Conservation (phyloP, 2,329 filamentous ascomycete species). For the Lomentospora prolificans region DNA sequence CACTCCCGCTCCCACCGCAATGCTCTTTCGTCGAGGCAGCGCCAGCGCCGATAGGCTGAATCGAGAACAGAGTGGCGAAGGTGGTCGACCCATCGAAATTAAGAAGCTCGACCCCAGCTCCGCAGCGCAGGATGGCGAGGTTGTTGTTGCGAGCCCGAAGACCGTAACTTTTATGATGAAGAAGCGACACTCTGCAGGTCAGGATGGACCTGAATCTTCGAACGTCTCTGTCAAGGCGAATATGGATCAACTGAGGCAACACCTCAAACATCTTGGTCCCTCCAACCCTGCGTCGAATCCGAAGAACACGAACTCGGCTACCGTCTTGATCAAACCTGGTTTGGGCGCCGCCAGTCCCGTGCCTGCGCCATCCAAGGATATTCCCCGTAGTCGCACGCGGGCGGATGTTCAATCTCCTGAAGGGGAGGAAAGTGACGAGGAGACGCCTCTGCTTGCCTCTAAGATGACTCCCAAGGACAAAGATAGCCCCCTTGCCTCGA, state of each 20-base stretch:
- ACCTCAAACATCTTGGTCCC: conserved; percentile 55
- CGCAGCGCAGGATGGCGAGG: background rate
- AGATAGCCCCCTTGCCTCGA: background rate
- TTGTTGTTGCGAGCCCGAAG: conserved; percentile 24
- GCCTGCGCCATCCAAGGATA: background rate
- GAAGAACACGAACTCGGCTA: conserved; percentile 48
- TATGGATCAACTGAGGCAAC: conserved; percentile 51
- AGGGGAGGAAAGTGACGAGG: conserved; percentile 16
- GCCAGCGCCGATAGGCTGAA: conserved; percentile 4
- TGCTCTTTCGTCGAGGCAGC: conserved; percentile 33
- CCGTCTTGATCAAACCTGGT: conserved; percentile 56
- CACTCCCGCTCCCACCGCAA: conserved; percentile 70
- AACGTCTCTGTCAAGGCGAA: conserved; percentile 47
- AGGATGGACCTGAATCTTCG: conserved; percentile 33
- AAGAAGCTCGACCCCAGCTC: background rate
- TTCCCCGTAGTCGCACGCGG: background rate
- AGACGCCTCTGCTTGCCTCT: conserved; percentile 17
- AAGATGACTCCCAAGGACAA: background rate
- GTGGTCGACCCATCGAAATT: background rate
- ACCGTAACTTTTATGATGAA: conserved; percentile 51
- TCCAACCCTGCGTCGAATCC: conserved; percentile 58
- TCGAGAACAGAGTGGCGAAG: background rate
- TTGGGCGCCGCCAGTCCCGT: background rate
- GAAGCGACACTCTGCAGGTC: conserved; percentile 44
- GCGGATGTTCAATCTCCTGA: conserved; percentile 8